Evolutionary conservation across 202 grass and related monocot species (phyloP).

Genomic region (Eragrostis tef): DNA sequence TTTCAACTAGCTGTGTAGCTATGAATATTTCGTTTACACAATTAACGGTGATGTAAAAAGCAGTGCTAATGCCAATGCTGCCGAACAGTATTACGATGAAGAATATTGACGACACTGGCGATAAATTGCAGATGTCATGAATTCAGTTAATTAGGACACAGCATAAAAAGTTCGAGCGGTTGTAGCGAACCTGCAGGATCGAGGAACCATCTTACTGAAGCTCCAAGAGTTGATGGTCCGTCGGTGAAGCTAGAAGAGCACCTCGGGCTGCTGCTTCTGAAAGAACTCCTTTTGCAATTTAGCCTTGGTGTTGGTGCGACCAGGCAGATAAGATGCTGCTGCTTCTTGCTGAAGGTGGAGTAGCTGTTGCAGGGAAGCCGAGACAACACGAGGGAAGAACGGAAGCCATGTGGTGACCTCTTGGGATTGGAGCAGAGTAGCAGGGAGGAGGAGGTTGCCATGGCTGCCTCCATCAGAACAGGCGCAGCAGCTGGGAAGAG

Average conservation of each 20-base stretch:
- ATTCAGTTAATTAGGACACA: neutral
- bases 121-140: neutral
- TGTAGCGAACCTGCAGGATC: constrained; percentile 67
- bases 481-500: neutral
- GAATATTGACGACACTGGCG: neutral
- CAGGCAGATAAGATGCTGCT: neutral
- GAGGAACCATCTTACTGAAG: constrained; percentile 70
- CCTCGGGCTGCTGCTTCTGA: constrained; percentile 36
- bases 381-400: neutral
- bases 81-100: neutral
- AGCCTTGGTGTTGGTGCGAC: neutral
- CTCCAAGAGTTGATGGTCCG: neutral
- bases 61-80: neutral
- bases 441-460: constrained; percentile 36
- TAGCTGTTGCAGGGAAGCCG: neutral
- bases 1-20: no score
- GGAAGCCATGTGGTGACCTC: neutral
- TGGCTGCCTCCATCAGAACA: constrained; percentile 41
- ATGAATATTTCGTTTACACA: no score
- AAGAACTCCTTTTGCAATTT: neutral
- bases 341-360: neutral
- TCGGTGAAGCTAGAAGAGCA: constrained; percentile 33
- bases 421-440: constrained; percentile 17
- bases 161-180: neutral
- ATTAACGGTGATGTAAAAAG: no score